Percentiles rank a stretch among this genome's conserved stretches.
These are phyloP conservation scores for Globisporangium ultimum DNA, from an alignment of 352 stramenopile genomes.

Conservation along the genomic window DNA sequence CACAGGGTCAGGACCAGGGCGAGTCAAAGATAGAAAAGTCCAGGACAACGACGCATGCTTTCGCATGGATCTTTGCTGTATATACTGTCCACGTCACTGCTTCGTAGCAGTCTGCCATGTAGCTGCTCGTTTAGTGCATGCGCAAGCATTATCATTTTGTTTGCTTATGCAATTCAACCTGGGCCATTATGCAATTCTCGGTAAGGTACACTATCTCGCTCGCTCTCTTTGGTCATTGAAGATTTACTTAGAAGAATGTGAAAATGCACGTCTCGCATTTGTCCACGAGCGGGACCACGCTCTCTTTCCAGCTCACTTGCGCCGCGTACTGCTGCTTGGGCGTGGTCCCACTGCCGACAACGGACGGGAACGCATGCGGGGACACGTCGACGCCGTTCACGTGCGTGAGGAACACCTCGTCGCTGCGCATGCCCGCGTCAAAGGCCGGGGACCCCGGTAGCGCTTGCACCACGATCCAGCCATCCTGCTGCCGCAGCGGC, in stretches of 20 bases:
- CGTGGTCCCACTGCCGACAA: slow-evolving; percentile 11
- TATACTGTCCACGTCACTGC: no score
- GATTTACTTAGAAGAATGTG: slow-evolving; percentile 62
- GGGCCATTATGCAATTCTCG: no score
- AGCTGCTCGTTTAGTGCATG: no score
- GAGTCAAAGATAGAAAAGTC: no score
- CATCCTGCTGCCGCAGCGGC: slow-evolving; percentile 69
- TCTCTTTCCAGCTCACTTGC: slow-evolving; percentile 70
- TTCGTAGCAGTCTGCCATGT: no score
- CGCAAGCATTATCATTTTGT: no score
- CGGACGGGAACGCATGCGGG: slow-evolving; percentile 59
- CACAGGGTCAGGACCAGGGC: no score
- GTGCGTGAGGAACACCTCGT: slow-evolving; percentile 79
- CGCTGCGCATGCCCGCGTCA: slow-evolving; percentile 64
- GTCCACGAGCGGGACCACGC: slow-evolving; percentile 69
- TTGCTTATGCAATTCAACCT: no score
- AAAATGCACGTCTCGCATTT: slow-evolving; percentile 77
- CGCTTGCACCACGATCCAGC: slow-evolving; percentile 73
- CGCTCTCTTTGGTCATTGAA: no score
- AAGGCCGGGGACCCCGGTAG: slow-evolving; percentile 60
- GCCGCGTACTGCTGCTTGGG: slow-evolving; percentile 14
- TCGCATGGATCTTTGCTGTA: no score
- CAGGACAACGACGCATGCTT: no score
- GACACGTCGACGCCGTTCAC: slow-evolving; percentile 80
- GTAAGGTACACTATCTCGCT: no score